phyloP scores from a whole-genome alignment of 2,329 filamentous ascomycete genomes.

The Dichotomopilus funicola region DNA sequence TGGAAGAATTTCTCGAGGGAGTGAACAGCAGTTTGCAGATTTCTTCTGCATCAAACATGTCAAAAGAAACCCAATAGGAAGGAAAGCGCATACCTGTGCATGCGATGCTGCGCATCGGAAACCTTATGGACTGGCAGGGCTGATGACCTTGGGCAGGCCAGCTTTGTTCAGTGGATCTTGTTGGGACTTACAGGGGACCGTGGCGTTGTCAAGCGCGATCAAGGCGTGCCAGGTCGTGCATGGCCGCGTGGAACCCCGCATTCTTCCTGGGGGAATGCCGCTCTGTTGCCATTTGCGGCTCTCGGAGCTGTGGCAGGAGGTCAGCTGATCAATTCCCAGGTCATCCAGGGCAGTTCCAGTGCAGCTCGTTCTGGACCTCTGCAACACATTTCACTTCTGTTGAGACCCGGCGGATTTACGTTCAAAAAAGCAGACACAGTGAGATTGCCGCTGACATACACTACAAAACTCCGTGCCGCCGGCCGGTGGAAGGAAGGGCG shows the following conservation, averaged over 20 bases:
- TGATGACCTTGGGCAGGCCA: not conserved
- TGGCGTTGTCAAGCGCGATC: not conserved
- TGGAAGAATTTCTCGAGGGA: too few species aligned
- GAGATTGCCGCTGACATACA: too few species aligned
- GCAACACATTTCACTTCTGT: too few species aligned
- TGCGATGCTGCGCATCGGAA: not conserved
- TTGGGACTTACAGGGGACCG: conserved; percentile 9
- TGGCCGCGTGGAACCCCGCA: conserved; percentile 7
- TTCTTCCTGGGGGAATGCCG: not conserved
- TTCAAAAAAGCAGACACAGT: too few species aligned
- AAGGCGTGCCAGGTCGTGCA: conserved; percentile 3
- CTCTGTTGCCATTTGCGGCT: not conserved
- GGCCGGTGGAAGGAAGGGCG: too few species aligned
- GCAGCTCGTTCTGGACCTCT: too few species aligned
- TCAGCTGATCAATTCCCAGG: too few species aligned
- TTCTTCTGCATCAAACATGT: not conserved
- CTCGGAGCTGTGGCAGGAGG: too few species aligned
- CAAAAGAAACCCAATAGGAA: conserved; percentile 10
- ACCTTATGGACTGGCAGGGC: not conserved
- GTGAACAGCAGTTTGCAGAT: too few species aligned
- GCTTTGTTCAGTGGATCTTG: conserved; percentile 12
- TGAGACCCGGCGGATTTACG: too few species aligned
- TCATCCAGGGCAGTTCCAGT: too few species aligned
- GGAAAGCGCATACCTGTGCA: not conserved
- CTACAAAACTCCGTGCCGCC: too few species aligned